A percentile compares a stretch with the other conserved stretches of the same genome.
These are phyloP conservation scores for Solanum lignicaule DNA, from an alignment of 257 asterid genomes.

Conservation along the genomic window DNA sequence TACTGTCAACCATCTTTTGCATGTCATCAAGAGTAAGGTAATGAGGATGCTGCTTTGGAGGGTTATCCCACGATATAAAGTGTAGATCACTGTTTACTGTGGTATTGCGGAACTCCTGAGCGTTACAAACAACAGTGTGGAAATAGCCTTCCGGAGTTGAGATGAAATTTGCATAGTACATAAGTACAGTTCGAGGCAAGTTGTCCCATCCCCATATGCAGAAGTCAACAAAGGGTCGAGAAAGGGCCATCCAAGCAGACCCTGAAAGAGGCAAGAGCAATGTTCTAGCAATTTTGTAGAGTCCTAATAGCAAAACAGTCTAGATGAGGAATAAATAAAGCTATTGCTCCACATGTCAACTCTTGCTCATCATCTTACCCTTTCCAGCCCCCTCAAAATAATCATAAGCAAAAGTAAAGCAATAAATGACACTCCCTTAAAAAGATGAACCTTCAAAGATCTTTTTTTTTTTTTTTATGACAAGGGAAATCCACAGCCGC, in stretches of 20 bases:
- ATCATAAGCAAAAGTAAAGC: not conserved
- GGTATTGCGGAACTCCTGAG: conserved; percentile 61
- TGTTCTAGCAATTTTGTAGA: not conserved
- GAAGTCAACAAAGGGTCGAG: conserved; percentile 76
- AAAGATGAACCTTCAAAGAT: not conserved
- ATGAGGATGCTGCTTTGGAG: conserved; percentile 28
- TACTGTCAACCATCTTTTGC: conserved; percentile 66
- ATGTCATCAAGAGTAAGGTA: conserved; percentile 53
- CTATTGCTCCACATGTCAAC: not conserved
- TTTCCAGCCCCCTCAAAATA: not conserved
- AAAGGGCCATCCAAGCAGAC: conserved; percentile 93
- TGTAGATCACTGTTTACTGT: conserved; percentile 85
- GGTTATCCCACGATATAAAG: conserved; percentile 92
- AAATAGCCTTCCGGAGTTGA: conserved; percentile 92
- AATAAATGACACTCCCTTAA: not conserved
- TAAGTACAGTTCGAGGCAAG: conserved; percentile 76
- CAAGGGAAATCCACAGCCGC: too few relatives aligned
- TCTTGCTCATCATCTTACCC: not conserved
- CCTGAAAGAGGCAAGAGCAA: conserved; percentile 32
- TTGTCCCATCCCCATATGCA: conserved; percentile 97
- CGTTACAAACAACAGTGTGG: conserved; percentile 80
- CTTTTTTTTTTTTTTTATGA: not conserved
- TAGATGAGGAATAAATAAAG: not conserved
- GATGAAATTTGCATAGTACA: conserved; percentile 86
- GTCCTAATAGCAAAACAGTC: not conserved